Evolutionary conservation across 1,284 basidiomycete genomes (phyloP).

Genomic region (Ceratobasidium sp.): DNA sequence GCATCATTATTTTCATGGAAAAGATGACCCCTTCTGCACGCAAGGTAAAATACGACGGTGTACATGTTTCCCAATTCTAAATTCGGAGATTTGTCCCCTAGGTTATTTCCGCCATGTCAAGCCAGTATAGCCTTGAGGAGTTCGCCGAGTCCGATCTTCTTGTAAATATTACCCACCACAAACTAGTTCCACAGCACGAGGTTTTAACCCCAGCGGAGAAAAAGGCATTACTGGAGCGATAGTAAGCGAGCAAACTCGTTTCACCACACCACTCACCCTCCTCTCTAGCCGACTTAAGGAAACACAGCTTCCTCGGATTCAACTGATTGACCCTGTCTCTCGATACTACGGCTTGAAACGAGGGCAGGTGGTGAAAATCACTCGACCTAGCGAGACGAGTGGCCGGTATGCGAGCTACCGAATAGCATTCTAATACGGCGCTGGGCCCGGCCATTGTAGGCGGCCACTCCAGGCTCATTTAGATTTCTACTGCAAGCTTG

Average conservation of each 20-base stretch:
- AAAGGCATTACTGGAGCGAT: slow-evolving; percentile 84
- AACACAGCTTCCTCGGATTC: slow-evolving; percentile 96
- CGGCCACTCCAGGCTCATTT: neutral
- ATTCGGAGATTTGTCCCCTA: too few relatives aligned
- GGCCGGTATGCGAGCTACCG: slow-evolving; percentile 94
- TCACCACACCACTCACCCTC: slow-evolving; percentile 38
- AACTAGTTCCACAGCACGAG: slow-evolving; percentile 92
- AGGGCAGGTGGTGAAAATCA: slow-evolving; percentile 99
- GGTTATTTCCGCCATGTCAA: slow-evolving; percentile 89
- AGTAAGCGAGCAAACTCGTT: slow-evolving; percentile 85
- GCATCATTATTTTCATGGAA: slow-evolving; percentile 94
- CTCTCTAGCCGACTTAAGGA: slow-evolving; percentile 88
- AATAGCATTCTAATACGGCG: slow-evolving; percentile 64
- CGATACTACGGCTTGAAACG: slow-evolving; percentile 95
- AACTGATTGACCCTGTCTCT: slow-evolving; percentile 94
- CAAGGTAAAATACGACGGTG: slow-evolving; percentile 65
- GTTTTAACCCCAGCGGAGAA: slow-evolving; percentile 89
- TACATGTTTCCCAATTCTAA: neutral
- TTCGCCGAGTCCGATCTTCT: slow-evolving; percentile 96
- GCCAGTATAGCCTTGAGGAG: slow-evolving; percentile 89
- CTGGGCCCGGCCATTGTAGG: neutral
- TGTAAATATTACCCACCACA: slow-evolving; percentile 97
- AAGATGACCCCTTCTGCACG: slow-evolving; percentile 97
- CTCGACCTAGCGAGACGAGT: slow-evolving; percentile 93
- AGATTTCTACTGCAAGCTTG: neutral